Evolutionary conservation across 345 rosid species (phyloP).

Genomic region (Eucalyptus polyanthemos): DNA sequence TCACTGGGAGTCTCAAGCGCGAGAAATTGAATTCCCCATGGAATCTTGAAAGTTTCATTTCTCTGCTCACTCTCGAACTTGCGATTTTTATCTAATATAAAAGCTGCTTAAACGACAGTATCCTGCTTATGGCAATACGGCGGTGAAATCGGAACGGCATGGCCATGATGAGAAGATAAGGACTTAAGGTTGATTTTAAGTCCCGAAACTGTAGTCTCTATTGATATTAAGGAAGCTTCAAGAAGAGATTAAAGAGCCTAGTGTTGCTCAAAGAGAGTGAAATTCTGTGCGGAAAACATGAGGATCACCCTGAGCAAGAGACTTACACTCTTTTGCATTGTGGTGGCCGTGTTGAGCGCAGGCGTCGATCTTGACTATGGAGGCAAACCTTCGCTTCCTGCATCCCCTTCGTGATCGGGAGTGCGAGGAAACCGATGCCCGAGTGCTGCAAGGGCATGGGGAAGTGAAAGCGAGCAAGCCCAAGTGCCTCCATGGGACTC

Average conservation of each 20-base stretch:
- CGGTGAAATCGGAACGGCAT: not conserved
- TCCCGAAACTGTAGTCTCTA: not conserved
- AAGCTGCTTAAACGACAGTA: not conserved
- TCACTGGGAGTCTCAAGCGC: not conserved
- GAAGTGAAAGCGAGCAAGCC: not conserved
- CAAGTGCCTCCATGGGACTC: not conserved
- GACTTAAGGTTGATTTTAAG: not conserved
- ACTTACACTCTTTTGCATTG: not conserved
- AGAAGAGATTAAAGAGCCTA: not conserved
- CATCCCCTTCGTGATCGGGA: not conserved
- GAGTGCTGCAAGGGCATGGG: not conserved
- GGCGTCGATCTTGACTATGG: not conserved
- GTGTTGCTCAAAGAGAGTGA: not conserved
- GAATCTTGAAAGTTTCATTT: not conserved
- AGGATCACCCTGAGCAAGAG: not conserved
- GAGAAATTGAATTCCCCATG: not conserved
- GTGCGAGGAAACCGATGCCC: not conserved
- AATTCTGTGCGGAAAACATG: not conserved
- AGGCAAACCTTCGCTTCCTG: not conserved
- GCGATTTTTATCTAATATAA: not conserved
- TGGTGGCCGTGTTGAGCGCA: not conserved
- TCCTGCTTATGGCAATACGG: not conserved
- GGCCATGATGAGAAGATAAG: not conserved
- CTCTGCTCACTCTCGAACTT: not conserved
- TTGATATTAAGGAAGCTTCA: not conserved